Evolutionary conservation across 345 rosid species (phyloP).

Genomic region (Citrus unshiu): DNA sequence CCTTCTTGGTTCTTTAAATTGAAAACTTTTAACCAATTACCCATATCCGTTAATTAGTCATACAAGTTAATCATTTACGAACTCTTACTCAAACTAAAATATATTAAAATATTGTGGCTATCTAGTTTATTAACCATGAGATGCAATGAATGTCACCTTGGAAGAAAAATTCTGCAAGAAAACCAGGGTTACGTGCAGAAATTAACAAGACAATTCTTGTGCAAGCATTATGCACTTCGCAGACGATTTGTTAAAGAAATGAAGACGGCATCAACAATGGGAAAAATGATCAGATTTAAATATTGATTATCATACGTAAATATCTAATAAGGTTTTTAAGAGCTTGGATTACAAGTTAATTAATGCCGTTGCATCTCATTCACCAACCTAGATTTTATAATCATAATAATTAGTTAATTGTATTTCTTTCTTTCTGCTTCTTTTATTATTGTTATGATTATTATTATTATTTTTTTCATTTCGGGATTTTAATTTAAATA

Average conservation of each 20-base stretch:
- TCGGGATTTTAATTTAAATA: background rate
- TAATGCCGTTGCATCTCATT: background rate
- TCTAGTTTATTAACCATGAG: no score
- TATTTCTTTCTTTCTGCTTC: background rate
- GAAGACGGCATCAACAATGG: background rate
- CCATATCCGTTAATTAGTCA: background rate
- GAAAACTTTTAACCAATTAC: background rate
- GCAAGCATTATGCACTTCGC: background rate
- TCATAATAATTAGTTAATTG: background rate
- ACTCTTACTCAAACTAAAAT: slow-evolving; percentile 6
- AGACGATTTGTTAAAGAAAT: no score
- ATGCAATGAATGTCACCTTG: background rate
- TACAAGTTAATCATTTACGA: slow-evolving; percentile 13
- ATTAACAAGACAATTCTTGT: background rate
- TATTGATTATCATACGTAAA: no score
- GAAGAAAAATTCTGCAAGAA: background rate
- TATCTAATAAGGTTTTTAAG: background rate
- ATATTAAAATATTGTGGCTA: slow-evolving; percentile 7
- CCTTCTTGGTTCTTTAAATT: background rate
- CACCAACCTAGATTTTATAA: background rate
- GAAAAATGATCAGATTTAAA: background rate
- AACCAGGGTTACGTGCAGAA: background rate
- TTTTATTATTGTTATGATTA: no score
- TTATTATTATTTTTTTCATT: background rate
- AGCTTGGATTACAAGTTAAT: slow-evolving; percentile 1